These are phyloP conservation scores for Camellia sinensis DNA, from an alignment of 148 eudicot genomes.

Conservation along the genomic window DNA sequence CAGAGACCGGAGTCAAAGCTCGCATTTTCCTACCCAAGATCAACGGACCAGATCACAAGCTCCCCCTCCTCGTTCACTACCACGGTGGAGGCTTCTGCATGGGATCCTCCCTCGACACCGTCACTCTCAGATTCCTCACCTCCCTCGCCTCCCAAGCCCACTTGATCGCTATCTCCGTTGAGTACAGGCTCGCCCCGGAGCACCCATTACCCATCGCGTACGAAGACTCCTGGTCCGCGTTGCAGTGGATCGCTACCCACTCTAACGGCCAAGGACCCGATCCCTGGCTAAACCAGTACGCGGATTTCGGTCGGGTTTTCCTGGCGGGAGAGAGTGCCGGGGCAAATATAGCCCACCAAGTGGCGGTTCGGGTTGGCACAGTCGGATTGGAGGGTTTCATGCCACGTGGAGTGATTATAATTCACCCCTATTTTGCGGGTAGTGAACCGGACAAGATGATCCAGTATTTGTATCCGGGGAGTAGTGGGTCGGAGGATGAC, in stretches of 20 bases:
- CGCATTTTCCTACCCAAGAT: slow-evolving; percentile 25
- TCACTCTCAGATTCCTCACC: not conserved
- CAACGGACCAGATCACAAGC: not conserved
- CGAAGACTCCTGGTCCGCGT: slow-evolving; percentile 36
- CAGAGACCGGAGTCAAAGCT: slow-evolving; percentile 19
- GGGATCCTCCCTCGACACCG: slow-evolving; percentile 14
- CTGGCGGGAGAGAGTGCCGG: slow-evolving; percentile 45
- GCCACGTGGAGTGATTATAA: slow-evolving; percentile 22
- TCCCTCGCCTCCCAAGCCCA: slow-evolving; percentile 9
- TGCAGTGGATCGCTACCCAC: slow-evolving; percentile 31
- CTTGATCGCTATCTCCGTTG: slow-evolving; percentile 28
- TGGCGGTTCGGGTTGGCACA: slow-evolving; percentile 22
- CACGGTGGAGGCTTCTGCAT: slow-evolving; percentile 26
- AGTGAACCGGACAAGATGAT: slow-evolving; percentile 19
- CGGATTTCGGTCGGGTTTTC: slow-evolving; percentile 28
- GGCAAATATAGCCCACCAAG: slow-evolving; percentile 31
- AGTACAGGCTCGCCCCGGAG: slow-evolving; percentile 33
- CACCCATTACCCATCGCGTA: slow-evolving; percentile 31
- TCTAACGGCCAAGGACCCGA: slow-evolving; percentile 21
- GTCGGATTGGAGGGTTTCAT: not conserved
- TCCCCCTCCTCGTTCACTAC: not conserved
- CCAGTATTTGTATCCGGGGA: slow-evolving; percentile 28
- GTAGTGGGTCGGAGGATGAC: slow-evolving; percentile 26
- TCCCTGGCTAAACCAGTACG: slow-evolving; percentile 24
- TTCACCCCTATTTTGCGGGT: slow-evolving; percentile 38